Conservation (phyloP, 2,329 filamentous ascomycete species). For the Aspergillus sp. region DNA sequence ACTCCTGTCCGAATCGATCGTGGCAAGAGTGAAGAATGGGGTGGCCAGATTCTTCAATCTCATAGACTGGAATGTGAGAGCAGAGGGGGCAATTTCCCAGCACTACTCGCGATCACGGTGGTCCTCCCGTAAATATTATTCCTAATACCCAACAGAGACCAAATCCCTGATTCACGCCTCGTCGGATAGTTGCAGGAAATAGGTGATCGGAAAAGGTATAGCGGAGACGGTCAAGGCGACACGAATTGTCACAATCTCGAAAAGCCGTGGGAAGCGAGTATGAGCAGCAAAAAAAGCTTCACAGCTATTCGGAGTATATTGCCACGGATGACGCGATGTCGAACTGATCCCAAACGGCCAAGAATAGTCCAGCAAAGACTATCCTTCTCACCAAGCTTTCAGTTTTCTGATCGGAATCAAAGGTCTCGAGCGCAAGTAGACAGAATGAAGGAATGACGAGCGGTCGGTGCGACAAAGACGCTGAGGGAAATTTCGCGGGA, state of each 20-base stretch:
- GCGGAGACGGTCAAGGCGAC: not conserved
- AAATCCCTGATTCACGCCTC: slow-evolving; percentile 8
- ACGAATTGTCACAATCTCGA: not conserved
- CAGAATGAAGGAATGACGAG: too few species aligned
- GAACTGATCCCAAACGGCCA: too few species aligned
- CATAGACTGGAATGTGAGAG: too few species aligned
- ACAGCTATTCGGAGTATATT: not conserved
- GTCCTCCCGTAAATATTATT: not conserved
- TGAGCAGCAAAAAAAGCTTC: not conserved
- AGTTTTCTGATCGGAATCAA: not conserved
- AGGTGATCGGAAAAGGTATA: not conserved
- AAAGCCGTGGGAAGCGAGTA: not conserved
- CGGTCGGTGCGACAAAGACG: too few species aligned
- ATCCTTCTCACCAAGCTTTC: not conserved
- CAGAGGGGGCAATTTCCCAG: too few species aligned
- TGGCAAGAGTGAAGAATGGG: too few species aligned
- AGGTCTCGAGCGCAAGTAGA: too few species aligned
- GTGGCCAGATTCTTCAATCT: too few species aligned
- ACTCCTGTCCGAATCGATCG: not conserved
- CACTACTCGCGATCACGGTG: not conserved
- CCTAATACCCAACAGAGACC: slow-evolving; percentile 2
- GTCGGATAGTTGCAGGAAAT: slow-evolving; percentile 8
- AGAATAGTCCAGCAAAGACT: too few species aligned
- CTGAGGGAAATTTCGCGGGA: too few species aligned
- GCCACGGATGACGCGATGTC: not conserved